Evolutionary conservation across 2,329 filamentous ascomycete species (phyloP), one percentile per base, ranked within the genome.

Genomic region (Xylaria sp.): DNA sequence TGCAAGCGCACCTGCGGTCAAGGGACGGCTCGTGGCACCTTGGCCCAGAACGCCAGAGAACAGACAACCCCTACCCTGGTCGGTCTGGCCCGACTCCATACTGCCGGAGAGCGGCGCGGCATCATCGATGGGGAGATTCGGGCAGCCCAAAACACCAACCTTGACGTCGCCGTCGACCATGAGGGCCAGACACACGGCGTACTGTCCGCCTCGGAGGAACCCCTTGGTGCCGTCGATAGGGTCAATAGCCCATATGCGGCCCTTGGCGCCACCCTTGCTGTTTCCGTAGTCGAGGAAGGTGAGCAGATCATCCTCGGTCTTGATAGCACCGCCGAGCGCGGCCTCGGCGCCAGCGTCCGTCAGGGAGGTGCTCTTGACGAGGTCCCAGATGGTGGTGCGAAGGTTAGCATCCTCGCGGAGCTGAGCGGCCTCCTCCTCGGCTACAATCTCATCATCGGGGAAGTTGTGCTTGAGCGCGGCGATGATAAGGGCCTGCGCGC

Each of bases 201-300:
- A 99, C 78, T 99, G 94, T 46, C 92, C 95, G 56, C 94, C 94
- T 63, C 95, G 85, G 62, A 99, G 80, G 79, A 99, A 99, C 35
- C 94, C 95, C 78, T 97, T 96, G 57, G 94, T 99, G 66, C 94
- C 94, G 75, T 99, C 94, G 64, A 99, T 97, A 61, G 94, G 94
- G 75, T 99, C 94, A 59, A 99, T 86, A 47, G 93, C 90, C 94
- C 94, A 99, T 74, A 97, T 91, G 66, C 94, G 83, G 63, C 91
- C 92, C 65, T 79, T 81, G 62, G 77, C 74, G 34, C 91, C 91
- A 61, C 91, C 91, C 59, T 83, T 76, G 75, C 87, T 90, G 72
- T 83, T 83, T 48, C 88, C 88, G 62, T 76, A 75, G 76, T 90
- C 88, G 66, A 91, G 86, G 46, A 87, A 76, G 65, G 84, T 79